phyloP scores from a whole-genome alignment of 768 basidiomycete species.

The Hebeloma cylindrosporum region DNA sequence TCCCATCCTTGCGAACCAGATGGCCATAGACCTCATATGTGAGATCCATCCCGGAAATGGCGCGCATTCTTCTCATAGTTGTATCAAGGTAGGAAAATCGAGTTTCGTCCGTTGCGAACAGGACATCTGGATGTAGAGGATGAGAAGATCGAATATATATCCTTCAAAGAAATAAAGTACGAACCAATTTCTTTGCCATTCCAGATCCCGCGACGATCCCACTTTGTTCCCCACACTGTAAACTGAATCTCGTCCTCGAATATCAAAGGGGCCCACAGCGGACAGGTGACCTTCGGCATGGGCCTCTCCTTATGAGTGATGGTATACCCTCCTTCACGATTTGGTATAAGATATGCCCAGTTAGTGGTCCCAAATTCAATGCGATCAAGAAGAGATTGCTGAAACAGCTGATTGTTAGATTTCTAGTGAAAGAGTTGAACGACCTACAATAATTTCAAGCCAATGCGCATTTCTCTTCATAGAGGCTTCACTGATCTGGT shows the following conservation, averaged over 20 bases:
- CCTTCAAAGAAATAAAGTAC: constrained; percentile 1
- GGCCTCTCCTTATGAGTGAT: constrained; percentile 29
- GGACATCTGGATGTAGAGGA: constrained; percentile 26
- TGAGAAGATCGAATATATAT: not conserved
- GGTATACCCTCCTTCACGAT: constrained; percentile 28
- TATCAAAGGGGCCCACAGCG: constrained; percentile 36
- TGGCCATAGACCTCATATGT: constrained; percentile 37
- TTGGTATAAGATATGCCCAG: constrained; percentile 14
- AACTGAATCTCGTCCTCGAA: constrained; percentile 37
- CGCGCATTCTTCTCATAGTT: constrained; percentile 32
- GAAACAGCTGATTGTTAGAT: not conserved
- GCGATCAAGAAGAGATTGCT: constrained; percentile 12
- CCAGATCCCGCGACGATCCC: constrained; percentile 37
- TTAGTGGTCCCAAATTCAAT: constrained; percentile 12
- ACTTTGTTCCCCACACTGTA: constrained; percentile 29
- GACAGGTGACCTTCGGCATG: constrained; percentile 28
- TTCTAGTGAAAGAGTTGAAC: not conserved
- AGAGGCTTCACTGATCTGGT: not conserved
- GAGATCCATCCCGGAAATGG: constrained; percentile 33
- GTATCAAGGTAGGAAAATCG: constrained; percentile 25
- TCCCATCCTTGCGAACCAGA: constrained; percentile 29
- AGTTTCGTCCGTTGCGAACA: constrained; percentile 31
- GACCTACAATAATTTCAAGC: constrained; percentile 3
- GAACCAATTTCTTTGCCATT: constrained; percentile 38
- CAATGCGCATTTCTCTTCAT: not conserved